These are phyloP conservation scores for Kodamaea jinghongensis DNA, from an alignment of 805 yeast species.

Conservation along the genomic window DNA sequence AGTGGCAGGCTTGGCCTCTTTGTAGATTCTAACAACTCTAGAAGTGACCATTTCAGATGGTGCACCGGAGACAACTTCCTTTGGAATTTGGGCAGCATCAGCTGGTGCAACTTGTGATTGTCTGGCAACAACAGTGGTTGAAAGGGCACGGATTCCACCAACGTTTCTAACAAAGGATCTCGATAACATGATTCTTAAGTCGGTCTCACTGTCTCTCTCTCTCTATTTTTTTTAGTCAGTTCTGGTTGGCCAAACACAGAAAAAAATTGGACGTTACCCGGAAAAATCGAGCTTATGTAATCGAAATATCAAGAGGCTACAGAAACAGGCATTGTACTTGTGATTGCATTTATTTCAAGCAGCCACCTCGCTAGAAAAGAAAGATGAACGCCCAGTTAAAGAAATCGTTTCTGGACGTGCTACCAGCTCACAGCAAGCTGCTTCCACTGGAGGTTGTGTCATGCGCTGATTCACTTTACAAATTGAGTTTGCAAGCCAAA, in stretches of 20 bases:
- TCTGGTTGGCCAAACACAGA: conserved; percentile 26
- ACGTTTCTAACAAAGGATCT: conserved; percentile 20
- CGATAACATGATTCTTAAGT: conserved; percentile 19
- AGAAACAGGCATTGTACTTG: not conserved
- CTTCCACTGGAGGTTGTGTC: conserved; percentile 41
- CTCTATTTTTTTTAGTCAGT: conserved; percentile 16
- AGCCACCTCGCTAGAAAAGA: too few relatives aligned
- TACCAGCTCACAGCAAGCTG: conserved; percentile 47
- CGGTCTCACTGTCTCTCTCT: conserved; percentile 3
- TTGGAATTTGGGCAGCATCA: conserved; percentile 28
- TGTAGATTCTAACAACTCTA: conserved; percentile 73
- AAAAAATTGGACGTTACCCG: conserved; percentile 16
- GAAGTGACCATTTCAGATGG: conserved; percentile 60
- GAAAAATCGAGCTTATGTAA: conserved; percentile 4
- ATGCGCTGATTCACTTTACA: conserved; percentile 46
- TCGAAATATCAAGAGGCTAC: not conserved
- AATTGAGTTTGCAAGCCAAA: conserved; percentile 49
- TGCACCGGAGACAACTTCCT: conserved; percentile 73
- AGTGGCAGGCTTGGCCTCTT: conserved; percentile 77
- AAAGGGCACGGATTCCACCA: conserved; percentile 24
- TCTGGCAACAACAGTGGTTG: conserved; percentile 15
- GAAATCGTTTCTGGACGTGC: conserved; percentile 45
- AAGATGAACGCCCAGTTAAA: conserved; percentile 22
- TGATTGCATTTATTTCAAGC: not conserved
- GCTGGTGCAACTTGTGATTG: conserved; percentile 20